Base-by-base conservation (phyloP, 495 filamentous ascomycete genomes). In the Cenococcum geophilum region DNA sequence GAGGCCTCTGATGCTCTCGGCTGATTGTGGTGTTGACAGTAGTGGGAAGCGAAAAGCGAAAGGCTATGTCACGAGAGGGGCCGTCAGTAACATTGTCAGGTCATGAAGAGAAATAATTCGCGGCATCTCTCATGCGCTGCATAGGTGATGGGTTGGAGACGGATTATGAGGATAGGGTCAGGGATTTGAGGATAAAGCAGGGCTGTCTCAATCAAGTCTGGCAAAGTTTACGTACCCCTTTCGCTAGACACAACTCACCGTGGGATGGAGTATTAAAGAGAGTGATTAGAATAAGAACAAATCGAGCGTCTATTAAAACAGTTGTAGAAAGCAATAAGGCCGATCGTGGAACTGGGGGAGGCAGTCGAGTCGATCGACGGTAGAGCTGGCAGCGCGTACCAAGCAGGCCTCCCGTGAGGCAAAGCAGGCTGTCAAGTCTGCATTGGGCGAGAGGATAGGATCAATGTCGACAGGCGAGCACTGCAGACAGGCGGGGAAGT, bases 331-430 rank as follows among this genome's bases (percentile, higher is more conserved):
- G 66, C 55, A 68, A 68, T 22, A 53, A 57, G 36, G 59, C 36
- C 52, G 57, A 48, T 23, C 50, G 55, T 25, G 43, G 61, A 40
- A 50, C 65, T 63, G 12, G 62, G 58, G 64, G 62, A 68, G 62
- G 55, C 55, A 52, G 66, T 65, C 66, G 62, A 25, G 21, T 65
- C 54, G 48, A 51, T 57, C 58, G 66, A 68, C 62, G 62, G 16
- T 20, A 23, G 34, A 68, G 62, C 65, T 65, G 66, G 66, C 65
- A 68, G 65, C 61, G 66, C 64, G 61, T 59, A 68, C 66, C 66
- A 68, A 62, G 62, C 66, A 68, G 61, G 66, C 62, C 66, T 68
- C 66, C 62, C 62, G 48, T 52, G 49, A 52, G 49, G 49, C 49
- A 52, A 32, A 36, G 59, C 61, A 62, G 66, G 57, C 65, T 55